Percentiles rank a stretch among this genome's conserved stretches.
phyloP scores from a whole-genome alignment of 1,284 basidiomycete species.

The Rhodofomes roseus region DNA sequence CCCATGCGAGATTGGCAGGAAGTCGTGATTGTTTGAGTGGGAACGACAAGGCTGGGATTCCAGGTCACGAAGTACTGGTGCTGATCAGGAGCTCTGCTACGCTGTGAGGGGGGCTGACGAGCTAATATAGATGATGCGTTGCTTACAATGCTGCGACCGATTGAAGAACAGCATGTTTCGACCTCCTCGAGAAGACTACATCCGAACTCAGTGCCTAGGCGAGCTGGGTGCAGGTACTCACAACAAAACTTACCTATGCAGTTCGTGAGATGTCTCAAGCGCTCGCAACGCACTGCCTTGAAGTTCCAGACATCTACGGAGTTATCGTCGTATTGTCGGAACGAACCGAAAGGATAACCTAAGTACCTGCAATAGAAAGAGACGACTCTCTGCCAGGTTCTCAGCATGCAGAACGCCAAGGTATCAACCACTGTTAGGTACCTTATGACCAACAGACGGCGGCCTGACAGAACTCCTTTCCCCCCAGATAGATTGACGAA shows the following conservation, averaged over 20 bases:
- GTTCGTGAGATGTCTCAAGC: background rate
- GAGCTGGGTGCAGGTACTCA: background rate
- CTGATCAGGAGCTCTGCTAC: background rate
- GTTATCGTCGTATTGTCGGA: background rate
- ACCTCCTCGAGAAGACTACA: background rate
- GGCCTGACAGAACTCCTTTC: background rate
- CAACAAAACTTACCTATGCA: background rate
- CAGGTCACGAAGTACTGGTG: background rate
- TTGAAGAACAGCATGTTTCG: background rate
- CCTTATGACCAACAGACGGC: background rate
- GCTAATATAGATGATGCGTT: background rate
- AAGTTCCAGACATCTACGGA: background rate
- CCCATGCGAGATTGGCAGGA: background rate
- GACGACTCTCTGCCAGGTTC: background rate
- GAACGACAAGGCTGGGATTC: background rate
- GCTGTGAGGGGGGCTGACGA: background rate
- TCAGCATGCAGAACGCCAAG: background rate
- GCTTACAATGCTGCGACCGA: background rate
- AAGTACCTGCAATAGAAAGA: background rate
- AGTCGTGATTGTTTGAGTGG: background rate
- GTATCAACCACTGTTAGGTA: too few relatives aligned
- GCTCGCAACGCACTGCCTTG: background rate
- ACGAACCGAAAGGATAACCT: background rate
- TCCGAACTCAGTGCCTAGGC: background rate
- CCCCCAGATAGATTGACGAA: background rate